Base-by-base conservation (phyloP, 192 early-diverging fungal genomes). In the Coemansia erecta region DNA sequence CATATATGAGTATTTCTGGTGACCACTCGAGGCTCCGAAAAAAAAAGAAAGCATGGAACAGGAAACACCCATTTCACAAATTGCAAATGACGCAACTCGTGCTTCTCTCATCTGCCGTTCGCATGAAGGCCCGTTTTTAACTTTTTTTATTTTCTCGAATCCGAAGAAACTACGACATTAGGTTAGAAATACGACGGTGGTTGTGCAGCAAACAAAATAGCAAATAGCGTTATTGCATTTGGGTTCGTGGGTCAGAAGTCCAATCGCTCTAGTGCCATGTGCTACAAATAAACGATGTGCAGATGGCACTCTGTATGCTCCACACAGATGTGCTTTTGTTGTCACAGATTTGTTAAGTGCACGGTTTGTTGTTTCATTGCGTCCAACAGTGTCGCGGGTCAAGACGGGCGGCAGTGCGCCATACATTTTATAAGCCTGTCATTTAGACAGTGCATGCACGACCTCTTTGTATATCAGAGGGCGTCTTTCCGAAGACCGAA, bases 31-130 rank as follows among this genome's bases (percentile, higher is more conserved):
- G 41, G 51, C 24, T 5, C 47, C 47, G 47, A 48, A 48, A 24
- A 48, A 7, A 24, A 53, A 1, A 50, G 23, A 23, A 50, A 26
- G 9, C 1, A 23, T 28, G 7, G 41, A 43, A 12, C 3, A 8
- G 1, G 41, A 15, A 12, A 43, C n/a, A 4, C 3, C 11, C 41
- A 15, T 43, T 43, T 43, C 41, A 43, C 41, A 43, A 15, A 43
- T 43, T 15, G 44, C 19, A 48, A 48, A 48, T 48, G 47, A 48
- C n/a, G 22, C 19, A 23, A 48, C 47, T 48, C 47, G 47, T 24
- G 47, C 9, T 23, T 48, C 3, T 23, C 47, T 48, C 47, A 48
- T 23, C 19, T 26, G 26, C 26, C 26, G 26, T 26, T 26, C 4
- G 26, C 26, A 26, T 26, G 26, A 26, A 26, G 26, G 4, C 26